phyloP scores from a whole-genome alignment of 805 yeast genomes.

The Candida sanyiensis region DNA sequence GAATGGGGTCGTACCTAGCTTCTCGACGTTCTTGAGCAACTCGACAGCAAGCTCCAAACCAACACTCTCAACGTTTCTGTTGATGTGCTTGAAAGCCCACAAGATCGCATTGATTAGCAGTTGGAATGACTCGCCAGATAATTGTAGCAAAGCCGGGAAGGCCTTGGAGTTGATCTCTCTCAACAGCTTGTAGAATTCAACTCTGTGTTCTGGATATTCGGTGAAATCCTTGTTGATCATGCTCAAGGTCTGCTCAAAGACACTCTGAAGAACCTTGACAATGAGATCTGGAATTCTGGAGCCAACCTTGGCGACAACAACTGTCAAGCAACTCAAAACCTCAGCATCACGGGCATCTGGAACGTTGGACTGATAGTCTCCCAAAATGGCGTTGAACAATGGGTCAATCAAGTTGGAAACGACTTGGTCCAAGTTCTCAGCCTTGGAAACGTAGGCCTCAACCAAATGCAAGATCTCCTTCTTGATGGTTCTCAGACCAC shows the following conservation, averaged over 20 bases:
- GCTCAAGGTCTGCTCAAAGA: conserved; percentile 87
- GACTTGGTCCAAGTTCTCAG: conserved; percentile 76
- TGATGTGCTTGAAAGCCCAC: conserved; percentile 98
- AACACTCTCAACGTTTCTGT: conserved; percentile 91
- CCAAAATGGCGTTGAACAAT: conserved; percentile 75
- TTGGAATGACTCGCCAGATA: conserved; percentile 90
- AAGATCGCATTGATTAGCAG: conserved; percentile 87
- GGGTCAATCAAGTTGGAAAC: conserved; percentile 81
- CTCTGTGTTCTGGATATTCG: conserved; percentile 96
- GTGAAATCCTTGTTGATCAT: conserved; percentile 95
- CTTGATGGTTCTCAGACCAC: conserved; percentile 93
- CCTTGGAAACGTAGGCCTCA: conserved; percentile 83
- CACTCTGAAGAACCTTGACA: conserved; percentile 78
- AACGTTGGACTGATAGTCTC: conserved; percentile 81
- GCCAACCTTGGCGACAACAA: conserved; percentile 84
- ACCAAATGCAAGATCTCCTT: conserved; percentile 86
- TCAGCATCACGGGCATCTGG: conserved; percentile 98
- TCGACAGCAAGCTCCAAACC: conserved; percentile 85
- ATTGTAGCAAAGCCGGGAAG: conserved; percentile 77
- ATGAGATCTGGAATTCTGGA: conserved; percentile 85
- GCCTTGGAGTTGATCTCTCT: conserved; percentile 82
- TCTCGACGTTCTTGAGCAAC: conserved; percentile 77
- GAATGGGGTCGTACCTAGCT: conserved; percentile 60
- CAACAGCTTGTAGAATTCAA: conserved; percentile 86
- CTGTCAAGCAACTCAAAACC: conserved; percentile 90